Evolutionary conservation across 345 rosid species (phyloP).

Genomic region (Rhodamnia rubescens): DNA sequence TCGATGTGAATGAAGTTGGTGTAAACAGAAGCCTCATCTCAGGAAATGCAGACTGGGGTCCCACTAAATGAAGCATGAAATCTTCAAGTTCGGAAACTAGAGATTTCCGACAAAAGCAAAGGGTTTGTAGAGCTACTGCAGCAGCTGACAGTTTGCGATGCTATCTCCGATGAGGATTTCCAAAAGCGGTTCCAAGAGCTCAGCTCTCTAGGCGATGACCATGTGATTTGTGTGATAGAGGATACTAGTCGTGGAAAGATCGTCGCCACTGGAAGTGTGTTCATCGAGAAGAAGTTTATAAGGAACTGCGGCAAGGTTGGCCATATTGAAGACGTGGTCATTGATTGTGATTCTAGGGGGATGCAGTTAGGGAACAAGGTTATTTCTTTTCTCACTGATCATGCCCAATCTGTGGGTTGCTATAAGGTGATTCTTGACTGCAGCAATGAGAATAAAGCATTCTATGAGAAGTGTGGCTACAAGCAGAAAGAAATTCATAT

Average conservation of each 20-base stretch:
- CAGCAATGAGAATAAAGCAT: slow-evolving; percentile 38
- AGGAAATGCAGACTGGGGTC: slow-evolving; percentile 16
- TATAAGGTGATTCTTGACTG: slow-evolving; percentile 85
- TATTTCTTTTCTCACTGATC: slow-evolving; percentile 43
- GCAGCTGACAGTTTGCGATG: slow-evolving; percentile 47
- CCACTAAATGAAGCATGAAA: slow-evolving; percentile 4
- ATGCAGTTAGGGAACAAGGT: slow-evolving; percentile 57
- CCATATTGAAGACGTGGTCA: slow-evolving; percentile 83
- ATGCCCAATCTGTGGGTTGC: slow-evolving; percentile 52
- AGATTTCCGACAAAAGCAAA: slow-evolving; percentile 58
- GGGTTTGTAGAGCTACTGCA: slow-evolving; percentile 67
- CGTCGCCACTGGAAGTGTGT: slow-evolving; percentile 55
- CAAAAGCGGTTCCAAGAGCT: slow-evolving; percentile 51
- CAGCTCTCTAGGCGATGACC: slow-evolving; percentile 55
- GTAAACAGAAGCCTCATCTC: background rate
- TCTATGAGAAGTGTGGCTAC: slow-evolving; percentile 78
- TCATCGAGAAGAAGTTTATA: slow-evolving; percentile 79
- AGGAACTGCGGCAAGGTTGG: slow-evolving; percentile 84
- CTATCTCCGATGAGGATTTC: slow-evolving; percentile 61
- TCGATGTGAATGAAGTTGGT: background rate
- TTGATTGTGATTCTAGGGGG: slow-evolving; percentile 53
- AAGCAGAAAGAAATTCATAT: slow-evolving; percentile 56
- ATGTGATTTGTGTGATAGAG: slow-evolving; percentile 71
- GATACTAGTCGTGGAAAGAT: slow-evolving; percentile 42
- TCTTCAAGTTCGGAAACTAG: slow-evolving; percentile 45